These are phyloP conservation scores for Penicillium sclerotiorum DNA, from an alignment of 2,329 filamentous ascomycete species.

Conservation along the genomic window DNA sequence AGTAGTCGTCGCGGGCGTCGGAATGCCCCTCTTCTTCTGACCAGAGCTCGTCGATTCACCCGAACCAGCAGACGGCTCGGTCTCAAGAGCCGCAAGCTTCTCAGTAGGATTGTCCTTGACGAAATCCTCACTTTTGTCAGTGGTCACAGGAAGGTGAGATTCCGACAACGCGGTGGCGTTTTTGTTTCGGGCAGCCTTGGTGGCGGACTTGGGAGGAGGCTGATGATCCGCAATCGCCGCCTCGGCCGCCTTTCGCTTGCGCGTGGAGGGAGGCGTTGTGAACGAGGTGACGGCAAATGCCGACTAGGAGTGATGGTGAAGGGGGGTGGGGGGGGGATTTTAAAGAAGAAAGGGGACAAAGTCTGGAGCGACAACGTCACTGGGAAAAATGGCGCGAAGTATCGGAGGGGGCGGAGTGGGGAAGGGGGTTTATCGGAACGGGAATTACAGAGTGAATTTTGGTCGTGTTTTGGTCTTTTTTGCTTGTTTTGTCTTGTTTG, in stretches of 20 bases:
- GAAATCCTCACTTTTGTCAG: conserved; percentile 14
- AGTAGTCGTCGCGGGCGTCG: conserved; percentile 46
- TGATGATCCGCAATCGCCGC: conserved; percentile 38
- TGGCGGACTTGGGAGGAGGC: conserved; percentile 32
- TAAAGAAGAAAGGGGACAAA: neutral
- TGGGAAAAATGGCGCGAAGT: conserved; percentile 12
- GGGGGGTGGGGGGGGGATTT: conserved; percentile 2
- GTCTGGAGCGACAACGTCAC: conserved; percentile 22
- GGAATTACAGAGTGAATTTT: neutral
- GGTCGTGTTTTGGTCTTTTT: neutral
- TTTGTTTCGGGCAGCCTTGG: conserved; percentile 27
- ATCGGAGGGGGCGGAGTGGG: conserved; percentile 18
- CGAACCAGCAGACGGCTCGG: conserved; percentile 16
- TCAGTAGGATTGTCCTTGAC: neutral
- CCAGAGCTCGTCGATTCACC: conserved; percentile 13
- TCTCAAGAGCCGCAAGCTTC: conserved; percentile 1
- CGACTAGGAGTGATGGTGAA: conserved; percentile 1
- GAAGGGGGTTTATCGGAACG: conserved; percentile 13
- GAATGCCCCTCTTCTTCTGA: conserved; percentile 36
- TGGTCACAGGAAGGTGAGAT: no score
- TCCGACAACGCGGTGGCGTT: conserved; percentile 33
- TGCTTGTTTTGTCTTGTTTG: neutral
- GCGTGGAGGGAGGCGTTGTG: conserved; percentile 58
- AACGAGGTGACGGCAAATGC: conserved; percentile 27
- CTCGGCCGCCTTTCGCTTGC: conserved; percentile 58